Evolutionary conservation across 306 rosid genomes (phyloP).

Genomic region (Calophaca sinica): DNA sequence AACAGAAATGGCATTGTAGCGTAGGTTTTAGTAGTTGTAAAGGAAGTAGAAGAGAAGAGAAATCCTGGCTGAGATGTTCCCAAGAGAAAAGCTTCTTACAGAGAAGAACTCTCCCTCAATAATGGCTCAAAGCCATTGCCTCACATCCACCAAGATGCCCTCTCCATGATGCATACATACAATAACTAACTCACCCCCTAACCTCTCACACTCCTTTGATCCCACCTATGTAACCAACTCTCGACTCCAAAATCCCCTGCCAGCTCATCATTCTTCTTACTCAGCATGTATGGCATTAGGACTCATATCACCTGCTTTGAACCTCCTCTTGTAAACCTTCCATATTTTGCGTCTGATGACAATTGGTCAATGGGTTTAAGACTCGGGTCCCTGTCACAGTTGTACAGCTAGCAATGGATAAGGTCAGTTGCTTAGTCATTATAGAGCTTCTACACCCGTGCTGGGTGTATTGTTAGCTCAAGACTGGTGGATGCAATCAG

Average conservation of each 20-base stretch:
- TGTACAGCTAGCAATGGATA: too few relatives aligned
- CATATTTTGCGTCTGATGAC: too few relatives aligned
- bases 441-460: too few relatives aligned
- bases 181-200: neutral
- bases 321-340: neutral
- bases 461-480: too few relatives aligned
- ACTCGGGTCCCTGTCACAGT: too few relatives aligned
- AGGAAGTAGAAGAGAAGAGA: neutral
- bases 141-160: neutral
- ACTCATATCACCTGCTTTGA: constrained; percentile 2
- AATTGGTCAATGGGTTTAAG: too few relatives aligned
- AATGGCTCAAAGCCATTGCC: neutral
- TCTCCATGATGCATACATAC: neutral
- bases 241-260: neutral
- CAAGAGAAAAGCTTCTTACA: neutral
- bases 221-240: neutral
- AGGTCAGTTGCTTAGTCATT: too few relatives aligned
- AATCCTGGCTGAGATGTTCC: neutral
- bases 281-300: neutral
- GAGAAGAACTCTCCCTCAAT: constrained; percentile 3
- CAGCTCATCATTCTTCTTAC: neutral
- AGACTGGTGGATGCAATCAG: too few relatives aligned
- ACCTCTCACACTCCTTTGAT: neutral
- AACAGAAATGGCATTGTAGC: neutral
- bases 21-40: neutral